phyloP scores from a whole-genome alignment of 192 early-diverging fungal species.

The Dispira simplex region DNA sequence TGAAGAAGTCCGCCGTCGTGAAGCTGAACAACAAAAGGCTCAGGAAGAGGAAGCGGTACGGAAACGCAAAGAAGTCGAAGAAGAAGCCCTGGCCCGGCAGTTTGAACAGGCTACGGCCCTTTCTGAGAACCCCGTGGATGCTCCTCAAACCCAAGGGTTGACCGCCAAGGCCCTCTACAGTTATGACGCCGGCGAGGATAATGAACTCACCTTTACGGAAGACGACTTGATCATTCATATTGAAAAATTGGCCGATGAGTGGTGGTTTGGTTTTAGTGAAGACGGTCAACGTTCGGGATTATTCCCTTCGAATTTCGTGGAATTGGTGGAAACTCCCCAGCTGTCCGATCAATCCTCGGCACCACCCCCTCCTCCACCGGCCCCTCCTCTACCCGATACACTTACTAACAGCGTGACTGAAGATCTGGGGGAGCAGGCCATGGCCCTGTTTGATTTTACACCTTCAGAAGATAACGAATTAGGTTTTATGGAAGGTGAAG shows the following conservation, averaged over 20 bases:
- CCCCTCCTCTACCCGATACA: slow-evolving; percentile 7
- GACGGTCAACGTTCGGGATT: slow-evolving; percentile 58
- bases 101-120: slow-evolving; percentile 4
- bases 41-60: slow-evolving; percentile 6
- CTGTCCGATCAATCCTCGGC: slow-evolving; percentile 9
- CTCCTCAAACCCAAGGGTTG: slow-evolving; percentile 19
- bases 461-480: slow-evolving; percentile 82
- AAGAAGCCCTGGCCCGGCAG: neutral
- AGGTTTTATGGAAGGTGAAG: slow-evolving; percentile 54
- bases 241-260: slow-evolving; percentile 72
- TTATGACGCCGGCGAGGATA: slow-evolving; percentile 62
- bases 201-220: slow-evolving; percentile 74
- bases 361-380: slow-evolving; percentile 11
- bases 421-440: slow-evolving; percentile 13
- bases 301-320: slow-evolving; percentile 67
- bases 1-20: neutral
- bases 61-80: neutral
- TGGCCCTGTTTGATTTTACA: slow-evolving; percentile 69
- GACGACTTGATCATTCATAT: slow-evolving; percentile 69
- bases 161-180: slow-evolving; percentile 58
- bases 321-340: slow-evolving; percentile 27
- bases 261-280: slow-evolving; percentile 78
- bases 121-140: neutral
- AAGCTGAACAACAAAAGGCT: neutral
- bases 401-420: slow-evolving; percentile 10